Percentiles rank a stretch among this genome's conserved stretches.
These are phyloP conservation scores for Jackrogersella multiformis DNA, from an alignment of 495 filamentous ascomycete species.

Conservation along the genomic window DNA sequence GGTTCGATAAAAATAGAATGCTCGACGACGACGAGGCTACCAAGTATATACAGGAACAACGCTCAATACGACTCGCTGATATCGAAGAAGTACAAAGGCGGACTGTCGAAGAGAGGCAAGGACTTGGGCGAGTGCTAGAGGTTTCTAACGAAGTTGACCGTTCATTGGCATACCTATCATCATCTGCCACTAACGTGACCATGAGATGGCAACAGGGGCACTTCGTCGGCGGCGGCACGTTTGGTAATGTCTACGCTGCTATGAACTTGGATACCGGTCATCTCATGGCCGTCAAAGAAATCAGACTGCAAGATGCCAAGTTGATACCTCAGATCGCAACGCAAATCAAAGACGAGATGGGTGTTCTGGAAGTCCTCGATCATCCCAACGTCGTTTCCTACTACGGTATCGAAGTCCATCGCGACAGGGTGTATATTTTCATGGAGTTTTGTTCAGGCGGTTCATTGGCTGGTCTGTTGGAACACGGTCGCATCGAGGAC, in stretches of 20 bases:
- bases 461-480: conserved; percentile 86
- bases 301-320: conserved; percentile 94
- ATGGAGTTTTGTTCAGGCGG: conserved; percentile 99
- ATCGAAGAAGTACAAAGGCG: conserved; percentile 82
- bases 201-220: conserved; percentile 98
- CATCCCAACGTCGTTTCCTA: conserved; percentile 98
- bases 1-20: conserved; percentile 77
- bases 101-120: conserved; percentile 86
- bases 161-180: conserved; percentile 90
- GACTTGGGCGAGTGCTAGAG: conserved; percentile 88
- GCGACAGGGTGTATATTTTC: conserved; percentile 99
- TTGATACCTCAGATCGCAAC: conserved; percentile 91
- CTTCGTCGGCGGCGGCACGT: conserved; percentile 95
- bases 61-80: conserved; percentile 71
- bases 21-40: conserved; percentile 87
- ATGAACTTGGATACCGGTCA: conserved; percentile 96
- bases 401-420: conserved; percentile 96
- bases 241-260: conserved; percentile 95
- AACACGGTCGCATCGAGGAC: conserved; percentile 97
- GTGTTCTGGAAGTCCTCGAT: conserved; percentile 90
- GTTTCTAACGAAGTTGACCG: conserved; percentile 94
- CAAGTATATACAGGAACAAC: conserved; percentile 74
- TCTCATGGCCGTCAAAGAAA: conserved; percentile 98
- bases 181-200: conserved; percentile 91
- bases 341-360: conserved; percentile 97